A percentile compares a stretch with the other conserved stretches of the same genome.
These are phyloP conservation scores for Annulohypoxylon bovei DNA, from an alignment of 495 filamentous ascomycete genomes.

Conservation along the genomic window DNA sequence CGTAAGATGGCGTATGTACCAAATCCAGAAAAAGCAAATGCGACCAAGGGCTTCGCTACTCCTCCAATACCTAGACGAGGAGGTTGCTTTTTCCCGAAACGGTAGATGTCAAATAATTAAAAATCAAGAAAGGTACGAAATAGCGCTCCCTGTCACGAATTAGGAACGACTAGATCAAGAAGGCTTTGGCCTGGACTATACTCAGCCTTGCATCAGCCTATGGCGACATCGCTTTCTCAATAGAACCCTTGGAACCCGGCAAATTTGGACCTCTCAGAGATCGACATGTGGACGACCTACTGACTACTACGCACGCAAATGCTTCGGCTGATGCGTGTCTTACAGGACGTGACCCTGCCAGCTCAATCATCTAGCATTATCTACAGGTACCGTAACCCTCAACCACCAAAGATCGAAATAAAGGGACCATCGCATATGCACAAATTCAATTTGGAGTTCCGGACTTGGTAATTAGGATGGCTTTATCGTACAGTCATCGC, in stretches of 20 bases:
- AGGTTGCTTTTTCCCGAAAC: conserved; percentile 1
- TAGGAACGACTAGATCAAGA: conserved; percentile 23
- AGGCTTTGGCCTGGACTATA: conserved; percentile 12
- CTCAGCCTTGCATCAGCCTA: conserved; percentile 45
- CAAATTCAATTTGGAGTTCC: conserved; percentile 30
- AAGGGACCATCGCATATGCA: conserved; percentile 40
- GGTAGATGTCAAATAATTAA: conserved; percentile 15
- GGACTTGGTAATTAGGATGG: conserved; percentile 19
- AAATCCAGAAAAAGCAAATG: conserved; percentile 24
- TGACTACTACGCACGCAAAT: conserved; percentile 29
- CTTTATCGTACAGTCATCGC: conserved; percentile 23
- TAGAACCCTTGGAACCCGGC: conserved; percentile 40
- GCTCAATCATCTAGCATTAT: conserved; percentile 32
- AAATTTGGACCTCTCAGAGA: conserved; percentile 50
- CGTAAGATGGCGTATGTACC: conserved; percentile 15
- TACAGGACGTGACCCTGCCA: conserved; percentile 43
- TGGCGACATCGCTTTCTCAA: conserved; percentile 30
- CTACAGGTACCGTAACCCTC: conserved; percentile 8
- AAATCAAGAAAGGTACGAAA: conserved; percentile 18
- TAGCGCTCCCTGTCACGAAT: conserved; percentile 22
- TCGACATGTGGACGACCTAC: conserved; percentile 47
- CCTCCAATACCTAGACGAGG: conserved; percentile 18
- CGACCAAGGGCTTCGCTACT: not conserved
- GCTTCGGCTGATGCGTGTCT: conserved; percentile 39
- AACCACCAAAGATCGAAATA: conserved; percentile 1